phyloP scores from a whole-genome alignment of 2,329 filamentous ascomycete genomes.

The Hymenoscyphus salicellus region DNA sequence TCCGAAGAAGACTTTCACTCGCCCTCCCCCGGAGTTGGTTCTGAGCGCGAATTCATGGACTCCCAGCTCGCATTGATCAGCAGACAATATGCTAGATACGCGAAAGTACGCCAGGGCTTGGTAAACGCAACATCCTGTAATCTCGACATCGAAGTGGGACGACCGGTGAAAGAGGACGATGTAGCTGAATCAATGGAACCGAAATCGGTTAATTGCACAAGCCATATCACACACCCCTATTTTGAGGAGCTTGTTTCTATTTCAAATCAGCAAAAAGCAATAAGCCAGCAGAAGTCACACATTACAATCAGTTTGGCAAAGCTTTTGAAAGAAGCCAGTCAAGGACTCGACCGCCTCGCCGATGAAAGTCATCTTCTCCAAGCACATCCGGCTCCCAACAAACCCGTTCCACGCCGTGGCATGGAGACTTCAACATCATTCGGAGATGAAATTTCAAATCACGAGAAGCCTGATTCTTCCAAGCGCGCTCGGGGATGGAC shows the following conservation, averaged over 20 bases:
- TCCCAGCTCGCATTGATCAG: slow-evolving; percentile 40
- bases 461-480: slow-evolving; percentile 42
- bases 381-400: slow-evolving; percentile 45
- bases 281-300: slow-evolving; percentile 58
- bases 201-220: slow-evolving; percentile 25
- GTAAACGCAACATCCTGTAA: slow-evolving; percentile 14
- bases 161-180: slow-evolving; percentile 2
- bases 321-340: slow-evolving; percentile 50
- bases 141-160: slow-evolving; percentile 12
- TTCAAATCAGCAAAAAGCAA: slow-evolving; percentile 54
- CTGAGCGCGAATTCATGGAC: slow-evolving; percentile 25
- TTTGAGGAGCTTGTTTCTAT: slow-evolving; percentile 52
- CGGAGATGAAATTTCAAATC: slow-evolving; percentile 42
- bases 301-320: slow-evolving; percentile 49
- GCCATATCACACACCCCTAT: slow-evolving; percentile 54
- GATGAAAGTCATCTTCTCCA: slow-evolving; percentile 63
- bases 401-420: slow-evolving; percentile 22
- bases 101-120: slow-evolving; percentile 31
- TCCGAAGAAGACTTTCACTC: slow-evolving; percentile 24
- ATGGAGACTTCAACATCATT: slow-evolving; percentile 41
- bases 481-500: slow-evolving; percentile 55
- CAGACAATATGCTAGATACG: slow-evolving; percentile 53
- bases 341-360: slow-evolving; percentile 52
- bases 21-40: slow-evolving; percentile 16
- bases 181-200: background rate